phyloP scores from a whole-genome alignment of 805 yeast species.

The Metschnikowia chrysomelidarum region DNA sequence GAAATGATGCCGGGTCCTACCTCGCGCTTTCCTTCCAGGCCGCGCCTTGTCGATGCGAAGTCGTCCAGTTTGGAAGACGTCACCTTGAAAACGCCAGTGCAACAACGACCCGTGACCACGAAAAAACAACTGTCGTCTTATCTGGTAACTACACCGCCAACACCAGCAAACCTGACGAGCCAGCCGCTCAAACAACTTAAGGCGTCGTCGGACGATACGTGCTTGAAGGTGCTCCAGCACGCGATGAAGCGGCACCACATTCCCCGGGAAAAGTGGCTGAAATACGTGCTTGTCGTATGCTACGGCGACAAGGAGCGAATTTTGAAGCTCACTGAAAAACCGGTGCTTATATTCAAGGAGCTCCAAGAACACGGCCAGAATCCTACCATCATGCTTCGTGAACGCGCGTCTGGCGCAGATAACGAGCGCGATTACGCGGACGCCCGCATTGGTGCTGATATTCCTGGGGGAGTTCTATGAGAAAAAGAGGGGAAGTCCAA shows the following conservation, averaged over 20 bases:
- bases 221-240: slow-evolving; percentile 80
- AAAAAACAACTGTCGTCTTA: slow-evolving; percentile 12
- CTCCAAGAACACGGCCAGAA: slow-evolving; percentile 80
- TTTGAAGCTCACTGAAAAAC: slow-evolving; percentile 80
- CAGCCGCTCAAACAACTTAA: slow-evolving; percentile 78
- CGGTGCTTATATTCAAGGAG: slow-evolving; percentile 81
- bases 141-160: slow-evolving; percentile 9
- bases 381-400: slow-evolving; percentile 91
- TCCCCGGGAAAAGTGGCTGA: slow-evolving; percentile 77
- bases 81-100: slow-evolving; percentile 5
- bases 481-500: no score
- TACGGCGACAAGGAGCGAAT: slow-evolving; percentile 89
- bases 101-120: slow-evolving; percentile 5
- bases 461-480: slow-evolving; percentile 43
- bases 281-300: slow-evolving; percentile 84
- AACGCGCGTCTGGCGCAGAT: slow-evolving; percentile 49
- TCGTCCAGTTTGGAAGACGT: slow-evolving; percentile 10
- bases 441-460: slow-evolving; percentile 41
- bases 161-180: slow-evolving; percentile 5
- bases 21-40: slow-evolving; percentile 13
- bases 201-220: slow-evolving; percentile 88
- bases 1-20: slow-evolving; percentile 12
- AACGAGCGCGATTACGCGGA: slow-evolving; percentile 29
- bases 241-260: slow-evolving; percentile 86
- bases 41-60: slow-evolving; percentile 17